Evolutionary conservation across 1,139 yeast genomes (phyloP), one percentile per base, ranked within the genome.

Genomic region (Yamadazyma trypodendri): DNA sequence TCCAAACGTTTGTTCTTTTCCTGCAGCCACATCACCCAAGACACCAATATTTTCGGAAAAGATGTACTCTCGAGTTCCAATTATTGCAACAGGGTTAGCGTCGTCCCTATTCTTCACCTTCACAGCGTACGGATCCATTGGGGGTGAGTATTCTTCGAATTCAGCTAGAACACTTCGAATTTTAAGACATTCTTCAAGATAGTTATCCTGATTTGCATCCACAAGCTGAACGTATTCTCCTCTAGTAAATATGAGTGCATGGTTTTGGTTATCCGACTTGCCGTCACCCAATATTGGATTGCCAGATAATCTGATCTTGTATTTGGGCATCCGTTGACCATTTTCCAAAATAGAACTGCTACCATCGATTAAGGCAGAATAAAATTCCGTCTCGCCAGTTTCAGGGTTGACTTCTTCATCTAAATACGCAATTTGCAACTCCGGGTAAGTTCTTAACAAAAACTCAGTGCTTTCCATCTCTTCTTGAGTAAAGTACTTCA

Each of bases 161-260:
- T 75, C 80, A 0, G 74, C 67, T 18, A 75, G 52, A 11, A 75
- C 64, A 41, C 69, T 69, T 52, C 78, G 62, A n/a, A 75, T 72
- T 44, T 76, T 76, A 24, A 75, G 55, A 44, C 81, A 75, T 47
- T 76, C 81, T 47, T 76, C 80, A 18, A 75, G 50, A 42, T 76
- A 76, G 43, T 76, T 75, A 48, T 76, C 81, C 46, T 76, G 81
- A 41, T 76, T 75, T 1, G 81, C 79, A 55, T 76, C 81, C 34
- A 75, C 62, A 27, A 75, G 57, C 43, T 76, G 81, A 37, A 75
- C 60, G 46, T 75, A 75, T 40, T 76, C 81, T 8, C 81, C 81
- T 38, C 81, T 56, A 25, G 70, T 60, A 44, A 74, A 75, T 1
- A 75, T 64, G 27, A 76, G 45, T 0, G 79, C 61, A 49, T 72